Base-by-base conservation (phyloP, 1,284 basidiomycete genomes). In the Dichomitus squalens region DNA sequence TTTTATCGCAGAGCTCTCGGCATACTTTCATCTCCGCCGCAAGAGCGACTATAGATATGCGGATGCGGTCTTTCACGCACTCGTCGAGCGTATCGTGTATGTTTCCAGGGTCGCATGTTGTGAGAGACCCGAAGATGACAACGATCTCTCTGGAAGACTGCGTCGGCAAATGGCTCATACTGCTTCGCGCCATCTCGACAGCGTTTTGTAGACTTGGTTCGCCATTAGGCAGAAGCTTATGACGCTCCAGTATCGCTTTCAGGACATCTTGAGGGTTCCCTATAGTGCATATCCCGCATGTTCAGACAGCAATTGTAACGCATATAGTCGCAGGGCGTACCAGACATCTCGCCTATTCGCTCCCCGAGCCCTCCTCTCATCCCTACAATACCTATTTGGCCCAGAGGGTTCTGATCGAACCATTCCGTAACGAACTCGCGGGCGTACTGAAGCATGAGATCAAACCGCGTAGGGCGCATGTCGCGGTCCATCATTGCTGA, bases 321-420 rank as follows among this genome's bases (percentile, higher is more conserved):
- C 50, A 50, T 12, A 39, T 31, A 49, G 11, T 27, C 11, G 49
- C 25, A 40, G 43, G 18, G 68, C 83, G 55, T 67, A 93, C 95
- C 93, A 65, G 93, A 90, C 86, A 97, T 92, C 58, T 93, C 91
- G 1, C 91, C 86, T 38, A 97, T 76, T 2, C 92, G 84, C 71
- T 97, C 94, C 0, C 93, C 93, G 31, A 96, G 72, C 0, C 95
- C 92, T 49, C 91, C 87, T 20, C 95, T 82, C 85, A 98, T 93
- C 7, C 91, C 90, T n/a, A 96, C 92, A 27, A 96, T 76, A 4
- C 93, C 95, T 60, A 97, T 90, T 73, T 99, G 96, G n/a, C 96
- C 95, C 18, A 99, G 82, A 0, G 96, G 96, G 69, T 99, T 99
- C 76, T 99, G 97, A 75, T 99, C 97, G 74, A 98, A 99, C 93